These are phyloP conservation scores for Cicer arietinum DNA, from an alignment of 306 rosid genomes.

Conservation along the genomic window DNA sequence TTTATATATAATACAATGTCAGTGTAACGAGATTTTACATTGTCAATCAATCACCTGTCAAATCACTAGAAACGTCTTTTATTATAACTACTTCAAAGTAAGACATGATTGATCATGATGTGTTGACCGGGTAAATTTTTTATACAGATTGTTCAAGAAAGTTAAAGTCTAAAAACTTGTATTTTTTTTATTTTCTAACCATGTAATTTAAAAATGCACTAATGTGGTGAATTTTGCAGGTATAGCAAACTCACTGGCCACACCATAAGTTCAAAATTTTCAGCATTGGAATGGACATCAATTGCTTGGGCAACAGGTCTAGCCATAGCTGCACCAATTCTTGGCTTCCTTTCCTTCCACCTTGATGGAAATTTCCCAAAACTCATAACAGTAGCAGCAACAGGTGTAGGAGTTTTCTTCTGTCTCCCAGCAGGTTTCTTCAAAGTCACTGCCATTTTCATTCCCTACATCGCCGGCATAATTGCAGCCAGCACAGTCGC, in stretches of 20 bases:
- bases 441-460: slow-evolving; percentile 63
- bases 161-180: not conserved
- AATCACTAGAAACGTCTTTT: too few species aligned
- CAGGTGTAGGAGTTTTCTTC: slow-evolving; percentile 66
- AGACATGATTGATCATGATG: too few species aligned
- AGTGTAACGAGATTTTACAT: too few species aligned
- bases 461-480: slow-evolving; percentile 68
- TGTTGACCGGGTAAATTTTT: too few species aligned
- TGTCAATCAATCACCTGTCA: too few species aligned
- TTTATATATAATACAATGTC: too few species aligned
- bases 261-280: slow-evolving; percentile 52
- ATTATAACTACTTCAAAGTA: too few species aligned
- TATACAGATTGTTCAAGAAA: too few species aligned
- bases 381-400: slow-evolving; percentile 56
- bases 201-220: not conserved
- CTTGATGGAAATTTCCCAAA: slow-evolving; percentile 70
- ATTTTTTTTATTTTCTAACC: not conserved
- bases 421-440: slow-evolving; percentile 81
- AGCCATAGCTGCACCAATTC: slow-evolving; percentile 65
- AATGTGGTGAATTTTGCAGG: slow-evolving; percentile 52
- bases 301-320: slow-evolving; percentile 84
- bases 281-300: slow-evolving; percentile 78
- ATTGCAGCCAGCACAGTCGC: slow-evolving; percentile 66
- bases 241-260: slow-evolving; percentile 61
- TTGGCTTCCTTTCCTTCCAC: slow-evolving; percentile 60